These are phyloP conservation scores for Discostella stelligera DNA, from an alignment of 352 stramenopile species.

Conservation along the genomic window DNA sequence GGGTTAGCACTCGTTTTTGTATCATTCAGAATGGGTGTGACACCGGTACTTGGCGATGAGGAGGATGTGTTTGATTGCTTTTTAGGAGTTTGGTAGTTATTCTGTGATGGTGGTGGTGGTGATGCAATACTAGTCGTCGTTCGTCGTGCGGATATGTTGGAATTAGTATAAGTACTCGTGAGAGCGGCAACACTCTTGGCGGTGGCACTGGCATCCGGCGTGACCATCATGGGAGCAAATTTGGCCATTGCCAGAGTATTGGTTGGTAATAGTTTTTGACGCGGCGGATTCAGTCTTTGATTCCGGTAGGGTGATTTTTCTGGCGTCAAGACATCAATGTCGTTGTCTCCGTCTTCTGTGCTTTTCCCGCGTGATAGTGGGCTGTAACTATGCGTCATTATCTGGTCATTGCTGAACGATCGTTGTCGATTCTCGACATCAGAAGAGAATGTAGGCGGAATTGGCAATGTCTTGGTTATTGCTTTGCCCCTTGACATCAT, in stretches of 20 bases:
- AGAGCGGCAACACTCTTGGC: not conserved
- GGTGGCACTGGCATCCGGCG: not conserved
- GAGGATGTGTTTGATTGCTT: not conserved
- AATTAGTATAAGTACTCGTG: not conserved
- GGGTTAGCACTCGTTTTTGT: not conserved
- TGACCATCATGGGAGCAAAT: not conserved
- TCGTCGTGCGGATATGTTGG: not conserved
- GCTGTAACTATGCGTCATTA: not conserved
- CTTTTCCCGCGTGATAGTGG: not conserved
- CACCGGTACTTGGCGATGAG: not conserved
- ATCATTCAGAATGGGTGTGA: not conserved
- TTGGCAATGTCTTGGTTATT: not conserved
- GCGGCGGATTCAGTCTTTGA: not conserved
- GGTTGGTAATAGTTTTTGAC: not conserved
- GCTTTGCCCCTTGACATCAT: no score
- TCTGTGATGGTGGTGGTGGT: not conserved
- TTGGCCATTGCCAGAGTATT: not conserved
- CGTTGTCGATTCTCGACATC: not conserved
- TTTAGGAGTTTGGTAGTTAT: not conserved
- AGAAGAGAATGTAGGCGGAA: not conserved
- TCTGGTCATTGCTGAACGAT: not conserved
- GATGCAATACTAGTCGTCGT: not conserved
- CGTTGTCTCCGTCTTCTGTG: not conserved
- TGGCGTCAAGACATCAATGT: not conserved
- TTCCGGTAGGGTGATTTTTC: not conserved